Percentiles rank a stretch among this genome's conserved stretches.
Evolutionary conservation across 192 early-diverging fungal genomes (phyloP).

Genomic region (Kappamyces sp.): DNA sequence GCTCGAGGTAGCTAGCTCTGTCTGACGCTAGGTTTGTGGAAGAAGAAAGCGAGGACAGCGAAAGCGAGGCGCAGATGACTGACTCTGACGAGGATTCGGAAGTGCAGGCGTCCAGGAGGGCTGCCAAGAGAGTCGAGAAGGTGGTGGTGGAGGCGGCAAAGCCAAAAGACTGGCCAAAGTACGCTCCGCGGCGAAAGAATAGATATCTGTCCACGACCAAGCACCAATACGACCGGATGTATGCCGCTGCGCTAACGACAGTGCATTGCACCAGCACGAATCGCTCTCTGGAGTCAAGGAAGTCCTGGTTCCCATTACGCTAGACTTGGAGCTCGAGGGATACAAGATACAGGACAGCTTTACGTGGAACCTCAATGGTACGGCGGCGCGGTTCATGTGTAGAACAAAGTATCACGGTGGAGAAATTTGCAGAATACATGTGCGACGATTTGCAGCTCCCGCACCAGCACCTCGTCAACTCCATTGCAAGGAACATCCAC

Average conservation of each 20-base stretch:
- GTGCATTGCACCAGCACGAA: not conserved
- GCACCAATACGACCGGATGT: conserved; percentile 10
- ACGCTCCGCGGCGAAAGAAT: not conserved
- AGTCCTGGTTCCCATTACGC: conserved; percentile 40
- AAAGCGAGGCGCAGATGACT: not conserved
- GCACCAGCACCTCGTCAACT: conserved; percentile 31
- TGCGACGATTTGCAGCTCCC: conserved; percentile 16
- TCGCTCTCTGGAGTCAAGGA: not conserved
- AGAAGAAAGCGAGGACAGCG: not conserved
- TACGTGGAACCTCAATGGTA: conserved; percentile 61
- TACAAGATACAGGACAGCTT: conserved; percentile 44
- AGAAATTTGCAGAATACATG: conserved; percentile 25
- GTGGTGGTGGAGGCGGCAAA: not conserved
- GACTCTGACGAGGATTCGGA: not conserved
- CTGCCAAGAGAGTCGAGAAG: not conserved
- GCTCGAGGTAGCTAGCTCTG: no score
- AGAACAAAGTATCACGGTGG: conserved; percentile 25
- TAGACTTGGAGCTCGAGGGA: conserved; percentile 50
- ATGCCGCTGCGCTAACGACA: not conserved
- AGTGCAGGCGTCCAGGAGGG: no score
- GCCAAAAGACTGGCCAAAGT: not conserved
- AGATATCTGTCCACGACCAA: not conserved
- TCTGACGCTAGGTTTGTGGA: not conserved
- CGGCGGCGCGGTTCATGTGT: not conserved
- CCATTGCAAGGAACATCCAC: conserved; percentile 60